Percentiles rank a stretch among this genome's conserved stretches.
These are phyloP conservation scores for Diplodia intermedia DNA, from an alignment of 2,329 filamentous ascomycete species.

Conservation along the genomic window DNA sequence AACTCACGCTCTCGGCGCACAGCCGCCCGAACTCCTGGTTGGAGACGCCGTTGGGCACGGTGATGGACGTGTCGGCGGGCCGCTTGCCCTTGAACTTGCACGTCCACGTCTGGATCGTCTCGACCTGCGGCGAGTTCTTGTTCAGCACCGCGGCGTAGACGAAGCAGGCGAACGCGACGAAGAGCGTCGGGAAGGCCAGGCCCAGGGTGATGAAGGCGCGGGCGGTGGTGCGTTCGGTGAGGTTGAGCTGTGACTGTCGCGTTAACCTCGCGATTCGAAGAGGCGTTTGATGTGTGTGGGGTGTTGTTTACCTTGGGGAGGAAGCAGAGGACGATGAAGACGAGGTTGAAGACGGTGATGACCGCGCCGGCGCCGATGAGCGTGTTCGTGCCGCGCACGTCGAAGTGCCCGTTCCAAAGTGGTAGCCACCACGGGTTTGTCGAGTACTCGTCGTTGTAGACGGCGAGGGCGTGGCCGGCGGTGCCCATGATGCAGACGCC, in stretches of 20 bases:
- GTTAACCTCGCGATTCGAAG: no score
- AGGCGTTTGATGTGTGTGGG: no score
- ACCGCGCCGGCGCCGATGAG: conserved; percentile 50
- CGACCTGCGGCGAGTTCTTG: conserved; percentile 43
- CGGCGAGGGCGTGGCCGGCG: conserved; percentile 51
- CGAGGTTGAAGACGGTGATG: conserved; percentile 49
- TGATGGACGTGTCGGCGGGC: conserved; percentile 30
- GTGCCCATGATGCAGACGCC: conserved; percentile 51
- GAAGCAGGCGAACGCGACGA: conserved; percentile 51
- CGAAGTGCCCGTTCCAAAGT: conserved; percentile 57
- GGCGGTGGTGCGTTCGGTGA: conserved; percentile 46
- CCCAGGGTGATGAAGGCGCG: conserved; percentile 48
- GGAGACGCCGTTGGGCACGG: conserved; percentile 41
- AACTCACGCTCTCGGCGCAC: conserved; percentile 52
- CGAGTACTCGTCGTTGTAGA: conserved; percentile 52
- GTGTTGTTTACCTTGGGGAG: conserved; percentile 44
- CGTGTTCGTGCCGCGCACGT: conserved; percentile 52
- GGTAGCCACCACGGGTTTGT: conserved; percentile 58
- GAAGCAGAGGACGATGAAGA: conserved; percentile 45
- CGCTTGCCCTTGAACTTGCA: conserved; percentile 47
- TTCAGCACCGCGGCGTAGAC: conserved; percentile 51
- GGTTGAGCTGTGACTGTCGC: conserved; percentile 40
- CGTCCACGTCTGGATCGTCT: conserved; percentile 51
- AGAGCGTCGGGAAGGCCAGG: conserved; percentile 46
- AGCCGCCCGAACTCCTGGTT: conserved; percentile 49